Conservation (phyloP, 2,329 filamentous ascomycete genomes). For the Diaporthe batatas region DNA sequence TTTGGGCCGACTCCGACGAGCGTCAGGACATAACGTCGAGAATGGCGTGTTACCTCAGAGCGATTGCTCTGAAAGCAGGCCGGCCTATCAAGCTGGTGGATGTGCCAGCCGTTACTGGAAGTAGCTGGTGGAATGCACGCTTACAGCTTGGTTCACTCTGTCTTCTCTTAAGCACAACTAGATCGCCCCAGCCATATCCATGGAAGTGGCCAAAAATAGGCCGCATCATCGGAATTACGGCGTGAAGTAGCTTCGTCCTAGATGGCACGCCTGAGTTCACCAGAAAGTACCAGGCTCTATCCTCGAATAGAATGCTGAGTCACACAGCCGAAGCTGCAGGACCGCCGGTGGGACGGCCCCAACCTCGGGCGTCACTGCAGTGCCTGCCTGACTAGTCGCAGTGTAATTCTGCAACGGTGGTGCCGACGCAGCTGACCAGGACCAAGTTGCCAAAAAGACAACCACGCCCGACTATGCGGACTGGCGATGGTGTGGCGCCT, state of each 20-base stretch:
- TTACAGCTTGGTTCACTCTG: background rate
- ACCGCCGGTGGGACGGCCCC: too few relatives aligned
- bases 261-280: background rate
- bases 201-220: background rate
- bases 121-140: background rate
- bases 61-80: background rate
- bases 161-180: background rate
- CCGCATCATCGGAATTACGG: background rate
- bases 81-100: background rate
- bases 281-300: background rate
- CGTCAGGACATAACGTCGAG: background rate
- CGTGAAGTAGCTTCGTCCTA: background rate
- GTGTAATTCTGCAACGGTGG: background rate
- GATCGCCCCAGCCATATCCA: background rate
- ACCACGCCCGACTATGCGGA: too few relatives aligned
- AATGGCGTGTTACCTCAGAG: too few relatives aligned
- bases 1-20: background rate
- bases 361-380: too few relatives aligned
- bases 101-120: too few relatives aligned
- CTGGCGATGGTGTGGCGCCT: background rate
- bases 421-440: background rate
- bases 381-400: background rate
- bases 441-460: background rate
- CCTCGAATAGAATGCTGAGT: background rate
- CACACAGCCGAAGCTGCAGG: background rate